Percentiles rank a stretch among this genome's conserved stretches.
These are phyloP conservation scores for Rhodotorula graminis DNA, from an alignment of 768 basidiomycete genomes.

Conservation along the genomic window DNA sequence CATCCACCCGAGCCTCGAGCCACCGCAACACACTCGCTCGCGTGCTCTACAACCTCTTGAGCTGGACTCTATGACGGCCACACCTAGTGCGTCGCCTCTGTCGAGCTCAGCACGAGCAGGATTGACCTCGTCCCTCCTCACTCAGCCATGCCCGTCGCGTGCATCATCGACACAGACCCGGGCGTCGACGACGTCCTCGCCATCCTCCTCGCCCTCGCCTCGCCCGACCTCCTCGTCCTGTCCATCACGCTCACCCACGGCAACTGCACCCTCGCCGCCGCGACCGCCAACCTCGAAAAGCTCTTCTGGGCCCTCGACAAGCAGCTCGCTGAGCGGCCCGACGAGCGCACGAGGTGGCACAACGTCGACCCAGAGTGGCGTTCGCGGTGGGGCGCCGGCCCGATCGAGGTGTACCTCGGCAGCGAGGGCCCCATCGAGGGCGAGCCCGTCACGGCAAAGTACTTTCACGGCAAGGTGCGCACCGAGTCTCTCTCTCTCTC, in stretches of 20 bases:
- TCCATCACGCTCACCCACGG: conserved; percentile 74
- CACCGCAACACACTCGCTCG: too few species aligned
- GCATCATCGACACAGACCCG: conserved; percentile 64
- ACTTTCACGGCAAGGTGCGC: conserved; percentile 72
- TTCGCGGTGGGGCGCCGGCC: conserved; percentile 42
- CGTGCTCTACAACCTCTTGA: too few species aligned
- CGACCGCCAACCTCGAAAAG: conserved; percentile 44
- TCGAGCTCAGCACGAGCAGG: neutral
- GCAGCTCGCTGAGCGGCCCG: conserved; percentile 52
- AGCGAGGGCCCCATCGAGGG: conserved; percentile 65
- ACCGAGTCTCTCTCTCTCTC: too few species aligned
- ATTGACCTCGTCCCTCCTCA: neutral
- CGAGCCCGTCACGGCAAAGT: conserved; percentile 66
- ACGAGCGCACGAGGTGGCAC: conserved; percentile 58
- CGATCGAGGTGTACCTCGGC: conserved; percentile 64
- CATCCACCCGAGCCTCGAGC: too few species aligned
- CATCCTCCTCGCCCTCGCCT: conserved; percentile 70
- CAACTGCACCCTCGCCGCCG: conserved; percentile 58
- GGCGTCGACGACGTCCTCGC: conserved; percentile 78
- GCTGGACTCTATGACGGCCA: too few species aligned
- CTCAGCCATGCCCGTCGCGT: conserved; percentile 9
- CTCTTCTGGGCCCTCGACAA: conserved; percentile 43
- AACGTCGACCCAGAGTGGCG: conserved; percentile 53
- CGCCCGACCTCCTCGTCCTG: conserved; percentile 74
- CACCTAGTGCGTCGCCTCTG: too few species aligned